These are phyloP conservation scores for Nemania abortiva DNA, from an alignment of 2,329 filamentous ascomycete genomes.

Conservation along the genomic window DNA sequence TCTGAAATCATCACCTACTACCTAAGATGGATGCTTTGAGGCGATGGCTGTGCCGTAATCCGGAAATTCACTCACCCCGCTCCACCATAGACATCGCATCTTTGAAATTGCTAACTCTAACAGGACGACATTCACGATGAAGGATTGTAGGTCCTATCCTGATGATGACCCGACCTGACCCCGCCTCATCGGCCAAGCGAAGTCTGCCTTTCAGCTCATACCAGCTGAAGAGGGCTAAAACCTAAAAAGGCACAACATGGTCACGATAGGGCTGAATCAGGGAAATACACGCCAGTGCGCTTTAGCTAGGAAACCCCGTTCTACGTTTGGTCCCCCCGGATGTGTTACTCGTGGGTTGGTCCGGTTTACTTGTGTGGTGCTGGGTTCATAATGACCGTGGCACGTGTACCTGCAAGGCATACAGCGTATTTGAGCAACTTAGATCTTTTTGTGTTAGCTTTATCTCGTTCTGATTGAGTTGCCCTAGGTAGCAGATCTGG, in stretches of 20 bases:
- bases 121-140: not conserved
- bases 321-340: not conserved
- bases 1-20: no score
- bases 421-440: not conserved
- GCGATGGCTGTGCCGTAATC: not conserved
- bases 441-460: not conserved
- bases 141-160: not conserved
- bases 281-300: not conserved
- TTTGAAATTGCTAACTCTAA: not conserved
- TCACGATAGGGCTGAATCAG: constrained; percentile 21
- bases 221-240: constrained; percentile 22
- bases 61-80: not conserved
- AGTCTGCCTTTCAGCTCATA: constrained; percentile 12
- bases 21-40: not conserved
- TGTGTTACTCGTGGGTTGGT: not conserved
- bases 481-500: no score
- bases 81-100: not conserved
- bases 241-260: constrained; percentile 6
- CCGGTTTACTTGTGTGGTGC: not conserved
- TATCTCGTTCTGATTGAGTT: not conserved
- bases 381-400: not conserved
- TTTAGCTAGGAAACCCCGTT: not conserved
- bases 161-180: constrained; percentile 8
- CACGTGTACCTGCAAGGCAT: not conserved
- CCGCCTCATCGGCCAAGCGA: not conserved